A percentile compares a stretch with the other conserved stretches of the same genome.
Evolutionary conservation across 148 eudicot genomes (phyloP).

Genomic region (Gaultheria prostrata): DNA sequence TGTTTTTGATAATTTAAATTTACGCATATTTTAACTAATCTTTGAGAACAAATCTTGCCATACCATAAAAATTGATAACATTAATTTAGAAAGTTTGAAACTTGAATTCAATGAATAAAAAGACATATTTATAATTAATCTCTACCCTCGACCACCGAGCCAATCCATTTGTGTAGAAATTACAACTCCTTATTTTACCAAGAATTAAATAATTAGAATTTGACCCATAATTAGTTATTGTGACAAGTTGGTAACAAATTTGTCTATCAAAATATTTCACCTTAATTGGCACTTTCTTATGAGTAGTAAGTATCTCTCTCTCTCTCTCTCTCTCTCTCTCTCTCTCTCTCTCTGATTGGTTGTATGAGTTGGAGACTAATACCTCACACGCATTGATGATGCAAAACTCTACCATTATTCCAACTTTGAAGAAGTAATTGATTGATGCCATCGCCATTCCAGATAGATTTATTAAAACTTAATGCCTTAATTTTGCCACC

Average conservation of each 20-base stretch:
- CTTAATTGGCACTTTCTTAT: too few species aligned
- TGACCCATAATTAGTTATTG: too few species aligned
- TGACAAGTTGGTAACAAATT: too few species aligned
- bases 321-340: too few species aligned
- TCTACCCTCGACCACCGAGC: too few species aligned
- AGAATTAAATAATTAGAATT: too few species aligned
- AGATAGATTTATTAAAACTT: neutral
- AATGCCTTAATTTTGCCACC: neutral
- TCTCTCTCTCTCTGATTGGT: neutral
- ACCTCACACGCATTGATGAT: conserved; percentile 1
- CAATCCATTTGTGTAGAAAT: too few species aligned
- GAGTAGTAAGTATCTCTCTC: too few species aligned
- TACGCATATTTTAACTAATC: neutral
- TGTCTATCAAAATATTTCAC: too few species aligned
- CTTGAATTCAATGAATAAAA: neutral
- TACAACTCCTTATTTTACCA: too few species aligned
- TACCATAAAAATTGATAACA: neutral
- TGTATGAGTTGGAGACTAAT: neutral
- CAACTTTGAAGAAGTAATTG: neutral
- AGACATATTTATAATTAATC: too few species aligned
- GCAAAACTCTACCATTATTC: conserved; percentile 3
- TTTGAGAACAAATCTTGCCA: neutral
- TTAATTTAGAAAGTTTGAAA: neutral
- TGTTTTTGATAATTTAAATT: neutral
- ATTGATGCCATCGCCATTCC: neutral